A percentile compares a stretch with the other conserved stretches of the same genome.
These are phyloP conservation scores for Hibiscus mutabilis DNA, from an alignment of 345 rosid genomes.

Conservation along the genomic window DNA sequence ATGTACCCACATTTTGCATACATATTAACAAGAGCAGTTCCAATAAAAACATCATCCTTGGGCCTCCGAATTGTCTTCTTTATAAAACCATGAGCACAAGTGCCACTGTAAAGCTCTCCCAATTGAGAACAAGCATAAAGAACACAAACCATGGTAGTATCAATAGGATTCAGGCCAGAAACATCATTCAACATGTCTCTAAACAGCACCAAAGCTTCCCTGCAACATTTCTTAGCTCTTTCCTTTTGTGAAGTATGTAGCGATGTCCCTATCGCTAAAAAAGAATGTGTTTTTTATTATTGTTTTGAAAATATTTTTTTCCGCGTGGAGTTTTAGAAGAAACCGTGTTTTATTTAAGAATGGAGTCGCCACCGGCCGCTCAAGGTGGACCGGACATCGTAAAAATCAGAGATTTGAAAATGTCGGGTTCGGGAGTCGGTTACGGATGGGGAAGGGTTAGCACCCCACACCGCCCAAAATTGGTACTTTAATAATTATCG, in stretches of 20 bases:
- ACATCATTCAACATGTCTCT: conserved; percentile 30
- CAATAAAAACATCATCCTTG: conserved; percentile 44
- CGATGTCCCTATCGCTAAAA: too few relatives aligned
- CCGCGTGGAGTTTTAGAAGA: too few relatives aligned
- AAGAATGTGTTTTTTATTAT: too few relatives aligned
- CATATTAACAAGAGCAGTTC: conserved; percentile 61
- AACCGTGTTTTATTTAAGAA: too few relatives aligned
- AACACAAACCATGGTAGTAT: conserved; percentile 53
- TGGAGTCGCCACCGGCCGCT: too few relatives aligned
- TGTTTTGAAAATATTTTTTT: too few relatives aligned
- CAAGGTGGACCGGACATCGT: too few relatives aligned
- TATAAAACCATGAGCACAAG: conserved; percentile 48
- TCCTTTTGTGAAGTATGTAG: conserved; percentile 40
- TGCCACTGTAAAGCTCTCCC: conserved; percentile 41
- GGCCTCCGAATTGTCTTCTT: conserved; percentile 41
- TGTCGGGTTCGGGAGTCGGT: too few relatives aligned
- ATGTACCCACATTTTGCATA: conserved; percentile 61
- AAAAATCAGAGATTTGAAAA: too few relatives aligned
- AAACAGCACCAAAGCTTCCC: conserved; percentile 37
- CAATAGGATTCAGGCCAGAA: conserved; percentile 34
- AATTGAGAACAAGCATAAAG: conserved; percentile 51
- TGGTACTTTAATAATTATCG: too few relatives aligned
- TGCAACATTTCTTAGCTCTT: conserved; percentile 29
- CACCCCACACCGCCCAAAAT: too few relatives aligned
- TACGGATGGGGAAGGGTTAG: too few relatives aligned